A percentile compares a stretch with the other conserved stretches of the same genome.
These are phyloP conservation scores for Curvularia sp. DNA, from an alignment of 2,329 filamentous ascomycete genomes.

Conservation along the genomic window DNA sequence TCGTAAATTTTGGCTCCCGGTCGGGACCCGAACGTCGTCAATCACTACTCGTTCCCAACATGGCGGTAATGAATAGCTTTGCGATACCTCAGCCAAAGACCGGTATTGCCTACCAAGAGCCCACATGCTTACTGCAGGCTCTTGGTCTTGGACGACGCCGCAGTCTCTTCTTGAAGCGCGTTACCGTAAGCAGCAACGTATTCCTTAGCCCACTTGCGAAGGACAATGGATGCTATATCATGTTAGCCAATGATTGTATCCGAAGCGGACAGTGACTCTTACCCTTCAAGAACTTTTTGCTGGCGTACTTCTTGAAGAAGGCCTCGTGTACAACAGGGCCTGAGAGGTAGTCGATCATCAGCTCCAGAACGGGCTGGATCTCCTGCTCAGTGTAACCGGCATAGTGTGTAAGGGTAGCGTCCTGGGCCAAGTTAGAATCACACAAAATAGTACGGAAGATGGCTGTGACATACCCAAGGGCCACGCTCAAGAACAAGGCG, in stretches of 20 bases:
- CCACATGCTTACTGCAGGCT: conserved; percentile 33
- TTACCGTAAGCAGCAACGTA: conserved; percentile 53
- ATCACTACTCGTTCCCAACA: conserved; percentile 13
- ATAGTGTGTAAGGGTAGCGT: conserved; percentile 86
- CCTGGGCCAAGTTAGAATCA: conserved; percentile 58
- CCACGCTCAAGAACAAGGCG: conserved; percentile 90
- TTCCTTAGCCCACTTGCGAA: conserved; percentile 92
- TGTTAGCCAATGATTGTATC: conserved; percentile 28
- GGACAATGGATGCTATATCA: conserved; percentile 79
- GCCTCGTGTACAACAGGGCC: conserved; percentile 92
- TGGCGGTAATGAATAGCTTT: conserved; percentile 18
- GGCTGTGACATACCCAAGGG: conserved; percentile 74
- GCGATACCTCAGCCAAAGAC: conserved; percentile 20
- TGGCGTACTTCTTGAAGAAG: conserved; percentile 99
- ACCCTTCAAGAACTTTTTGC: conserved; percentile 99
- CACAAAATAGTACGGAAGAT: not conserved
- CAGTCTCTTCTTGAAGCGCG: conserved; percentile 34
- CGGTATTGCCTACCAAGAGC: conserved; percentile 28
- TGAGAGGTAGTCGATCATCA: conserved; percentile 97
- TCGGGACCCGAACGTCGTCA: conserved; percentile 16
- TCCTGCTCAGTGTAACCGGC: conserved; percentile 92
- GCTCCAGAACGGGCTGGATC: conserved; percentile 86
- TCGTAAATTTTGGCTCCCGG: conserved; percentile 23
- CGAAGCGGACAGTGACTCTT: conserved; percentile 40
- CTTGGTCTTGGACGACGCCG: conserved; percentile 30